Evolutionary conservation across 2,329 filamentous ascomycete genomes (phyloP), one percentile per base, ranked within the genome.

Genomic region (Diaporthe nobilis): DNA sequence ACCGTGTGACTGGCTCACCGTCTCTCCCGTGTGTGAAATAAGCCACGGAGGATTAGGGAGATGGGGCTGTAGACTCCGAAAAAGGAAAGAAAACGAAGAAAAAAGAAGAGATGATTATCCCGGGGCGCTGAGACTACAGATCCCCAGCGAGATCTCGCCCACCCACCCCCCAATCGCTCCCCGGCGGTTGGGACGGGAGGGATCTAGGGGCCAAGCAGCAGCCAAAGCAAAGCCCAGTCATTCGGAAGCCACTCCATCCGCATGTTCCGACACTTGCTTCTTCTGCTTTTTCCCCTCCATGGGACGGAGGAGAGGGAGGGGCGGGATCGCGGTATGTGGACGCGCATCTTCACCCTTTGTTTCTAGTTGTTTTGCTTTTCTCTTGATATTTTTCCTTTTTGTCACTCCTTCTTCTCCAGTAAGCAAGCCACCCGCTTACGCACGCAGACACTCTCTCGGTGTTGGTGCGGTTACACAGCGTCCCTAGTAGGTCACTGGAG

Each of bases 401-500:
- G 39, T 51, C 28, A 3, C 15, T 42, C 13, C 51, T 65, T 37
- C 42, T 44, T 61, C 34, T 28, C 17, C 60, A 28, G 20, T 51
- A 53, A 49, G 68, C 47, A 72, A 72, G 72, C 37, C 73, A 75
- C 67, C 44, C 44, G 31, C 58, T 72, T 28, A 67, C 73, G 68
- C 53, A 55, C 53, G 42, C 55, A 55, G 31, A 58, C 39, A 70
- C 51, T 44, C 20, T 51, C 28, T 71, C 49, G 28, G 25, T 44
- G 53, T 10, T 58, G 55, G 47, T 73, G 71, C 31, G 63, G 75
- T 76, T 44, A 53, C 75, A 76, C 75, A 76, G 53, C 75, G 60
- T 76, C 72, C 37, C 47, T 72, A 53, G 67, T n/a, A 76, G 67
- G 60, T 76, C 75, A 76, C 75, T 76, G 75, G 75, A 72, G 75